Conservation (phyloP, 108 stramenopile genomes). For the Stephanodiscus triporus region DNA sequence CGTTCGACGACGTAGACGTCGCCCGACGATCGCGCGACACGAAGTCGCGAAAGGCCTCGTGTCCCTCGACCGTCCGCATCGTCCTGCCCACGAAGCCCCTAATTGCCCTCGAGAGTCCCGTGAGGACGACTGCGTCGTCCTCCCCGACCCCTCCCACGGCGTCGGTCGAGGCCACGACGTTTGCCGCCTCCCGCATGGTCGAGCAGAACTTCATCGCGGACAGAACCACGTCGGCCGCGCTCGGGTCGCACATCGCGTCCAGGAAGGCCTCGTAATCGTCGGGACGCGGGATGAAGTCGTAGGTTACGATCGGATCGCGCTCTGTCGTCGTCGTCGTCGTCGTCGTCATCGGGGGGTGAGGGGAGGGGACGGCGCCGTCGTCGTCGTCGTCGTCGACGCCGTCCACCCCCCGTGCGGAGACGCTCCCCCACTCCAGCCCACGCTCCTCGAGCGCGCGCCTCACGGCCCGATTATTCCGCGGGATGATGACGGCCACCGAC, state of each 20-base stretch:
- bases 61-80: constrained; percentile 35
- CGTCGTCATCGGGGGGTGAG: background rate
- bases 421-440: constrained; percentile 25
- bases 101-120: constrained; percentile 37
- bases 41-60: constrained; percentile 34
- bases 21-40: background rate
- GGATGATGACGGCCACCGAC: background rate
- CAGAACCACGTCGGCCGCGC: constrained; percentile 42
- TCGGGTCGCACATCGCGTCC: constrained; percentile 33
- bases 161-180: constrained; percentile 38
- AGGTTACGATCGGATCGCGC: background rate
- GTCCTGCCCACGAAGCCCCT: constrained; percentile 40
- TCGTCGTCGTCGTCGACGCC: background rate
- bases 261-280: constrained; percentile 33
- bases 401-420: constrained; percentile 16
- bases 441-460: constrained; percentile 29
- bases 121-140: background rate
- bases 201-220: constrained; percentile 52
- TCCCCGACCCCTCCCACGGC: too few relatives aligned
- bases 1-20: too few relatives aligned
- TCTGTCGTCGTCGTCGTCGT: background rate
- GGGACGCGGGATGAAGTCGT: constrained; percentile 15
- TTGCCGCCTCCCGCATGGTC: constrained; percentile 46
- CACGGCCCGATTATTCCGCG: constrained; percentile 11
- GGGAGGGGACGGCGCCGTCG: too few relatives aligned